Base-by-base conservation (phyloP, 1,284 basidiomycete genomes). In the Erythrobasidium hasegawianum region DNA sequence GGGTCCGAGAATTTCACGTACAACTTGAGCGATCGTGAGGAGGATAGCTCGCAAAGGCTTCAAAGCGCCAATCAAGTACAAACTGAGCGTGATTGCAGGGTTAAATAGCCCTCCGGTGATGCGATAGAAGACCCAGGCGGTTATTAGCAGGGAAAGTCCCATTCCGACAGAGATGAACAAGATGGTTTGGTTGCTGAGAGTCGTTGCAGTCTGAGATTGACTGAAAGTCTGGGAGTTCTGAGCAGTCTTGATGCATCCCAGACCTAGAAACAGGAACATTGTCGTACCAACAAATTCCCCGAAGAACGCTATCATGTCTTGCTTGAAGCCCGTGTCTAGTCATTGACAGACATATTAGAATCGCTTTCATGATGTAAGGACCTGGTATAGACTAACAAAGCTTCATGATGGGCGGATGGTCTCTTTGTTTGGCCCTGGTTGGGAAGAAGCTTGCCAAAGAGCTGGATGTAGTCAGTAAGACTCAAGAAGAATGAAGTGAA, bases 141-240 rank as follows among this genome's bases (percentile, higher is more conserved):
- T 83, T 29, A 86, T 82, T 50, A 87, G 80, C 39, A 89, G 80
- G 64, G 83, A 83, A 58, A 89, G 75, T 1, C 87, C 87, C 80
- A 87, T 85, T 52, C 80, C 81, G 43, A 81, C 71, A 0, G 86
- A 81, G 53, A 86, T 83, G 77, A 86, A 87, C 70, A 84, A 78
- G 41, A 80, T 74, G 41, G 71, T 73, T 14, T 72, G 57, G 57
- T 77, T 71, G 67, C 73, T 69, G 10, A 69, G 60, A 1, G 71
- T 52, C 7, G 56, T 58, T 27, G 80, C 24, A 22, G 64, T 60
- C 64, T 65, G n/a, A 43, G 27, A 40, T 26, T 67, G 59, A 16
- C 55, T 40, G 39, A 40, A 13, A 11, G 59, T 67, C 47, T 53
- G 59, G 2, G 65, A 57, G 24, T 58, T 53, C 22, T 61, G 54